These are phyloP conservation scores for Botrytis pseudocinerea DNA, from an alignment of 2,329 filamentous ascomycete species.

Conservation along the genomic window DNA sequence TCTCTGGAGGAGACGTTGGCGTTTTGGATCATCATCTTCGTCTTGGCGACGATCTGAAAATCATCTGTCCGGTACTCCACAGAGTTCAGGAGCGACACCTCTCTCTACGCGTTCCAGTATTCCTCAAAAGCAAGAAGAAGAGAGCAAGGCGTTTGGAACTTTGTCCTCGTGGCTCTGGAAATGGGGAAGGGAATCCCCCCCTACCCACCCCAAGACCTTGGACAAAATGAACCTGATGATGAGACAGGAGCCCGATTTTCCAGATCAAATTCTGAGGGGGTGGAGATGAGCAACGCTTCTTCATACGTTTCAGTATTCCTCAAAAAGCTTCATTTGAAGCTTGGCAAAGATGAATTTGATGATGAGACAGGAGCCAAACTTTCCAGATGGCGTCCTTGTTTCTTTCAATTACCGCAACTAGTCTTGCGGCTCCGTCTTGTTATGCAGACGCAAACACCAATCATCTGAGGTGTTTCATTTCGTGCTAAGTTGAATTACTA, in stretches of 20 bases:
- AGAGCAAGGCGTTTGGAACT: slow-evolving; percentile 50
- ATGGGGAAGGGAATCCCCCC: slow-evolving; percentile 52
- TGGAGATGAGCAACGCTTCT: no score
- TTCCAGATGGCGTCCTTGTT: background rate
- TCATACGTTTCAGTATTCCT: background rate
- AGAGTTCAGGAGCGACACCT: slow-evolving; percentile 52
- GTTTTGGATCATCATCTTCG: background rate
- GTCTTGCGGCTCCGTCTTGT: background rate
- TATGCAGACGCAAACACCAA: background rate
- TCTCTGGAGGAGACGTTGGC: slow-evolving; percentile 46
- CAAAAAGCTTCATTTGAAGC: background rate
- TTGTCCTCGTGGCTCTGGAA: slow-evolving; percentile 51
- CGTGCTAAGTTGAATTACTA: no score
- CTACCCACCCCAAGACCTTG: no score
- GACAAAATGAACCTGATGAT: background rate
- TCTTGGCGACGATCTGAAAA: slow-evolving; percentile 43
- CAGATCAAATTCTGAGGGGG: background rate
- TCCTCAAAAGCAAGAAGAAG: slow-evolving; percentile 47
- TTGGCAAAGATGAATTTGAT: background rate
- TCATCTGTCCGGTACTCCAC: slow-evolving; percentile 55
- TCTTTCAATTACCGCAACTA: background rate
- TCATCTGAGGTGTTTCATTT: background rate
- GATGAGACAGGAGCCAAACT: background rate
- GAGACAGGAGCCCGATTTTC: background rate
- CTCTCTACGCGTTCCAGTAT: slow-evolving; percentile 41